Percentiles rank a stretch among this genome's conserved stretches.
phyloP scores from a whole-genome alignment of 768 basidiomycete species.

The Boletus subparvulus region DNA sequence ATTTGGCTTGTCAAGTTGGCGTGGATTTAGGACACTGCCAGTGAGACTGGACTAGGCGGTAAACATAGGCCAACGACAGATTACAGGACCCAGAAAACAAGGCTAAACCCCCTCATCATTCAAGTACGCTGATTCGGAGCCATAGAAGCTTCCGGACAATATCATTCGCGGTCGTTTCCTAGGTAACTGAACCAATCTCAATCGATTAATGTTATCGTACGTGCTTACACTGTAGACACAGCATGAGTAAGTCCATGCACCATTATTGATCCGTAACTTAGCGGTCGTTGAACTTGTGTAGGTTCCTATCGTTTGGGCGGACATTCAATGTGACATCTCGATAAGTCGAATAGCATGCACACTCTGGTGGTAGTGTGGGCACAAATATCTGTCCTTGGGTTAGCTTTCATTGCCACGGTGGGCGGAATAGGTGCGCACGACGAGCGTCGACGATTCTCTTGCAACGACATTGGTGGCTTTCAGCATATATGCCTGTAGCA shows the following conservation, averaged over 20 bases:
- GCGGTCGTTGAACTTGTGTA: not conserved
- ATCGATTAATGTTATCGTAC: not conserved
- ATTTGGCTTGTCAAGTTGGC: no score
- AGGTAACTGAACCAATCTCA: not conserved
- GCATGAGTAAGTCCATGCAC: slow-evolving; percentile 12
- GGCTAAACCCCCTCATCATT: slow-evolving; percentile 1
- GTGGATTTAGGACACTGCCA: no score
- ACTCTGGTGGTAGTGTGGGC: not conserved
- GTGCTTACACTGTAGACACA: not conserved
- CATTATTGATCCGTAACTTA: not conserved
- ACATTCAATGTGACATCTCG: slow-evolving; percentile 8
- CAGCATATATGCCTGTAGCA: no score
- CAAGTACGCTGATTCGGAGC: slow-evolving; percentile 10
- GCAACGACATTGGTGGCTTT: slow-evolving; percentile 2
- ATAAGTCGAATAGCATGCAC: not conserved
- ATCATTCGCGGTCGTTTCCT: not conserved
- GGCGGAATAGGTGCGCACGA: slow-evolving; percentile 4
- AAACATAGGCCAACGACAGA: slow-evolving; percentile 2
- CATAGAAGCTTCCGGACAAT: not conserved
- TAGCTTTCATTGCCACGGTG: not conserved
- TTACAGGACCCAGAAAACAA: slow-evolving; percentile 13
- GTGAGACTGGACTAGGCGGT: not conserved
- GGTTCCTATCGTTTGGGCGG: slow-evolving; percentile 2
- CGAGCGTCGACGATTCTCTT: not conserved
- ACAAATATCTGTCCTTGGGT: slow-evolving; percentile 11